Percentiles rank a stretch among this genome's conserved stretches.
These are phyloP conservation scores for Backusella australiensis DNA, from an alignment of 192 early-diverging fungal genomes.

Conservation along the genomic window DNA sequence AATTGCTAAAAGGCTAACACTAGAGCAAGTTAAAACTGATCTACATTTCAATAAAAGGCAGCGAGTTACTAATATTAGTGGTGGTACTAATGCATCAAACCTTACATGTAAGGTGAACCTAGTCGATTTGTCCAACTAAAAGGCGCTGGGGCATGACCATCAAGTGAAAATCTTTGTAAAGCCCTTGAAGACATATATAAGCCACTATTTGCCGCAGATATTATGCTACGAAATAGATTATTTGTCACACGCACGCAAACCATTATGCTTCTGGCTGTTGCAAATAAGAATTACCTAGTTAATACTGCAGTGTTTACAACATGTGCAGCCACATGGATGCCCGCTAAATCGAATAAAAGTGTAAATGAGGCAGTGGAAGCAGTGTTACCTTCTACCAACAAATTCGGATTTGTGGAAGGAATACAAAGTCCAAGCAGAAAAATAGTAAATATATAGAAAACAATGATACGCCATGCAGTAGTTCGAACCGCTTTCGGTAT, in stretches of 20 bases:
- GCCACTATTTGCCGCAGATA: conserved; percentile 75
- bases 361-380: conserved; percentile 64
- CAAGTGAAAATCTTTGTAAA: conserved; percentile 66
- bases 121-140: conserved; percentile 51
- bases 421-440: conserved; percentile 80
- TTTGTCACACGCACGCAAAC: background rate
- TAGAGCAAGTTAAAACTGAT: conserved; percentile 49
- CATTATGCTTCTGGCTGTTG: background rate
- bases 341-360: conserved; percentile 56
- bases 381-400: conserved; percentile 41
- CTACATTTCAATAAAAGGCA: background rate
- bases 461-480: conserved; percentile 79
- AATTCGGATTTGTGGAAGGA: conserved; percentile 54
- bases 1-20: conserved; percentile 55
- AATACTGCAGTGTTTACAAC: conserved; percentile 68
- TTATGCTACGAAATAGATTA: conserved; percentile 25
- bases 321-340: conserved; percentile 55
- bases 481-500: conserved; percentile 68
- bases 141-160: conserved; percentile 65
- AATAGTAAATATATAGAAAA: conserved; percentile 81
- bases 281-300: conserved; percentile 17
- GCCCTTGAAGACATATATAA: conserved; percentile 80
- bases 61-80: background rate
- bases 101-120: conserved; percentile 50
- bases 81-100: background rate